phyloP scores from a whole-genome alignment of 2,329 filamentous ascomycete species.

The Arthrobotrys sinensis region DNA sequence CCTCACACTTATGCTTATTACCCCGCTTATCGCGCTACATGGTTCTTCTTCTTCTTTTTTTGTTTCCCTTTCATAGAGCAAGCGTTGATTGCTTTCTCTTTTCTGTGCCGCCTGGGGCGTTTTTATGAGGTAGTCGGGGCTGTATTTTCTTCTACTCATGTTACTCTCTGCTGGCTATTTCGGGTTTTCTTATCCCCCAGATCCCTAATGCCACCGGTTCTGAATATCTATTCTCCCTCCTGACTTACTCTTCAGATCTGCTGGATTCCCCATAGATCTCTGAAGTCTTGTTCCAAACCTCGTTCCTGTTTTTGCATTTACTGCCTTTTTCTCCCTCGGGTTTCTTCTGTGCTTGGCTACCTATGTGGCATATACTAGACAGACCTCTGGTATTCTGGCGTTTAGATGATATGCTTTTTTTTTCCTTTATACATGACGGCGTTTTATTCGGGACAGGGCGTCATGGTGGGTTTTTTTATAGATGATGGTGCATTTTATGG shows the following conservation, averaged over 20 bases:
- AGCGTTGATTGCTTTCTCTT: background rate
- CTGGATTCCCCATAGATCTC: background rate
- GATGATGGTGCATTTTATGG: too few species aligned
- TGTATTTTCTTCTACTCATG: background rate
- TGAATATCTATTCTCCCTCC: too few species aligned
- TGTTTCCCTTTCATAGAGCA: background rate
- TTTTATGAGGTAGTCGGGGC: background rate
- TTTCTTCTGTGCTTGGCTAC: background rate
- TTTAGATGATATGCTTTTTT: background rate
- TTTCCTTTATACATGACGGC: too few species aligned
- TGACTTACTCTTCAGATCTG: background rate
- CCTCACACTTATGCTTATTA: background rate
- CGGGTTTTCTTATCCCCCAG: background rate
- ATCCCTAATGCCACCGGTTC: too few species aligned
- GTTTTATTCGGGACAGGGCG: too few species aligned
- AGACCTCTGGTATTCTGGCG: background rate
- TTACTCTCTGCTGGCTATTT: background rate
- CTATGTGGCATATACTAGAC: background rate
- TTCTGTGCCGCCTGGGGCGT: background rate
- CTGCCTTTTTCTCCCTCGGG: too few species aligned
- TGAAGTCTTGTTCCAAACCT: background rate
- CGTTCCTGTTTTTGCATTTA: background rate
- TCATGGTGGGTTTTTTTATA: background rate
- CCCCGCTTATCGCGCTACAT: background rate
- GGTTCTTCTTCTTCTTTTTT: background rate